Percentiles rank a stretch among this genome's conserved stretches.
Conservation (phyloP, 495 filamentous ascomycete species). For the Xylaria cubensis region DNA sequence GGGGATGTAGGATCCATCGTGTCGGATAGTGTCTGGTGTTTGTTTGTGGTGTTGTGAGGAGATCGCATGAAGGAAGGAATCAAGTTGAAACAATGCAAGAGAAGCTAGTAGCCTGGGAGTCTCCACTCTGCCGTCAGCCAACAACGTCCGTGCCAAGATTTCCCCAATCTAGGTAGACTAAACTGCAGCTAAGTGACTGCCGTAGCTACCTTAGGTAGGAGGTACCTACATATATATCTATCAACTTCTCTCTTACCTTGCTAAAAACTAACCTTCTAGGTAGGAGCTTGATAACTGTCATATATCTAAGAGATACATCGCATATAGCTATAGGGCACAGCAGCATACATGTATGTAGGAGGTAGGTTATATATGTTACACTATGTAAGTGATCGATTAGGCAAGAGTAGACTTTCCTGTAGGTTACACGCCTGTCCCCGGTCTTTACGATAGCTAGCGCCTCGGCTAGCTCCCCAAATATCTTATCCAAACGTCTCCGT, state of each 20-base stretch:
- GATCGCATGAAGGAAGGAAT: not conserved
- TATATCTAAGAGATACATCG: not conserved
- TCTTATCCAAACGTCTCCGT: not conserved
- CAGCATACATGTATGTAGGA: not conserved
- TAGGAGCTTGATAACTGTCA: not conserved
- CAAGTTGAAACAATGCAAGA: not conserved
- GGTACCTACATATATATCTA: not conserved
- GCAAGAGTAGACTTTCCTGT: not conserved
- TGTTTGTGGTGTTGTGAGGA: conserved; percentile 1
- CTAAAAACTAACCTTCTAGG: not conserved
- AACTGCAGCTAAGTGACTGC: not conserved
- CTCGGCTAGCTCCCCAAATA: not conserved
- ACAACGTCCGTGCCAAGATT: not conserved
- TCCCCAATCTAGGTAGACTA: not conserved
- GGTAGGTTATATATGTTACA: not conserved
- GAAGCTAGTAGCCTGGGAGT: not conserved
- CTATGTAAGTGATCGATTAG: not conserved
- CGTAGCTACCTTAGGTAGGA: too few relatives aligned
- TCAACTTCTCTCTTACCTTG: not conserved
- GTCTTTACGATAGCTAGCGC: not conserved
- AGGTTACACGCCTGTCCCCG: not conserved
- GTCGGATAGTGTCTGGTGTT: not conserved
- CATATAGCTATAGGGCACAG: not conserved
- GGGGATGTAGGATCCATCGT: conserved; percentile 35
- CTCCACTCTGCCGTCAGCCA: conserved; percentile 19